Base-by-base conservation (phyloP, 192 early-diverging fungal genomes). In the Linderina pennispora region DNA sequence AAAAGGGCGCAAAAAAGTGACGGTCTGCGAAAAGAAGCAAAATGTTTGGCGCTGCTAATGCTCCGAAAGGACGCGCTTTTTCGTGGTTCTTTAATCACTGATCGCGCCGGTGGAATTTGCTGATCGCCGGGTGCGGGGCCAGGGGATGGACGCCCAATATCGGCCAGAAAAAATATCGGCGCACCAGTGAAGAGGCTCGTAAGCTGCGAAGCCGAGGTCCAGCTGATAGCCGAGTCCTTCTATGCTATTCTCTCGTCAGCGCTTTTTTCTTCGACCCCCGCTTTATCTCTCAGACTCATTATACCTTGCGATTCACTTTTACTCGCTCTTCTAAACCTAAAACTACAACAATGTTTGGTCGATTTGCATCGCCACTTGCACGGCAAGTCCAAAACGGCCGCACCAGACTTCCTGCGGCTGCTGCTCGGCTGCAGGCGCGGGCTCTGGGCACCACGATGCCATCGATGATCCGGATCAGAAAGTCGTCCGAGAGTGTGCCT, bases 401-500 rank as follows among this genome's bases (percentile, higher is more conserved):
- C 23, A 33, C 16, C 20, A n/a, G n/a, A n/a, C n/a, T n/a, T n/a
- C n/a, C n/a, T n/a, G 49, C 20, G 14, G 37, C 28, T 39, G 39
- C 33, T n/a, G 18, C 33, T 4, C 16, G 44, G 26, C 10, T 32
- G 2, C 48, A 22, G 14, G 25, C 34, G 9, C 45, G 51, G 23
- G 35, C 17, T 19, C 16, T 72, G 24, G 36, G 52, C 23, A 45
- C 61, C 1, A 60, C 43, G 0, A 31, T n/a, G 8, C 38, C 57
- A 4, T 32, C 49, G 3, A 53, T 53, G 61, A 57, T 56, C 9
- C 56, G 53, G 36, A 57, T 57, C 41, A 60, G 40, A 56, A 60
- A 60, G 44, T 40, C 50, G 22, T 55, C 40, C 3, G 48, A 62
- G 21, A 34, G 24, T 3, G 24, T 36, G n/a, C 46, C 45, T 10